These are phyloP conservation scores for Globisporangium apiculatum DNA, from an alignment of 352 stramenopile species.

Conservation along the genomic window DNA sequence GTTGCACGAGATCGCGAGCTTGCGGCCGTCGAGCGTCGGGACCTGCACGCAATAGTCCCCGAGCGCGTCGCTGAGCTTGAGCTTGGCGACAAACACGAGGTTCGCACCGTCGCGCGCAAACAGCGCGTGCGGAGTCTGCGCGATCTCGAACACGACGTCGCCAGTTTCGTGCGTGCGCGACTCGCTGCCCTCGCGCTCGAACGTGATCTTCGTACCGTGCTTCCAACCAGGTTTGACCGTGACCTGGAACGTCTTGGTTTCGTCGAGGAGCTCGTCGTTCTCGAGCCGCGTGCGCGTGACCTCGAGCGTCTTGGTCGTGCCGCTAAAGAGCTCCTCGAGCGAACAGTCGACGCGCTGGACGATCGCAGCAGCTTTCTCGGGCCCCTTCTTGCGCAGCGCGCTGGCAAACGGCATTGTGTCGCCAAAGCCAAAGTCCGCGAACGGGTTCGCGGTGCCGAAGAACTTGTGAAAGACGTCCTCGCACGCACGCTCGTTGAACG, in stretches of 20 bases:
- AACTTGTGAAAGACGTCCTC: slow-evolving; percentile 91
- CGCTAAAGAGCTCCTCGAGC: slow-evolving; percentile 90
- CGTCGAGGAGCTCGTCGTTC: slow-evolving; percentile 67
- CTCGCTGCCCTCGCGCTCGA: slow-evolving; percentile 90
- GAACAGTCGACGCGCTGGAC: slow-evolving; percentile 62
- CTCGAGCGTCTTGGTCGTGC: slow-evolving; percentile 82
- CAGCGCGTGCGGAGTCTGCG: slow-evolving; percentile 67
- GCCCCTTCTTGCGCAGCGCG: slow-evolving; percentile 62
- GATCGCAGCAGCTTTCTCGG: slow-evolving; percentile 75
- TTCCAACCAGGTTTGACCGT: slow-evolving; percentile 93
- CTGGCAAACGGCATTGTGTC: slow-evolving; percentile 81
- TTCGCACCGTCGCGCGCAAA: slow-evolving; percentile 92
- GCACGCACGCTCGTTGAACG: slow-evolving; percentile 86
- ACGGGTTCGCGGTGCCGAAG: slow-evolving; percentile 90
- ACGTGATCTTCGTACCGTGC: slow-evolving; percentile 93
- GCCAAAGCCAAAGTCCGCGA: slow-evolving; percentile 88
- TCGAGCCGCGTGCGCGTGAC: slow-evolving; percentile 79
- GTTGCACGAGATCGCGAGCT: slow-evolving; percentile 91
- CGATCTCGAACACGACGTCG: slow-evolving; percentile 92
- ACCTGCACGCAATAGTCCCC: slow-evolving; percentile 91
- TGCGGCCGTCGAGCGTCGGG: slow-evolving; percentile 93
- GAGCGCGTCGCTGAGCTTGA: slow-evolving; percentile 94
- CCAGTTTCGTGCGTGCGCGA: slow-evolving; percentile 89
- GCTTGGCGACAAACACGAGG: slow-evolving; percentile 89
- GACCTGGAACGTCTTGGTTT: slow-evolving; percentile 83